Conservation (phyloP, 768 basidiomycete species). For the Rhodotorula toruloides region DNA sequence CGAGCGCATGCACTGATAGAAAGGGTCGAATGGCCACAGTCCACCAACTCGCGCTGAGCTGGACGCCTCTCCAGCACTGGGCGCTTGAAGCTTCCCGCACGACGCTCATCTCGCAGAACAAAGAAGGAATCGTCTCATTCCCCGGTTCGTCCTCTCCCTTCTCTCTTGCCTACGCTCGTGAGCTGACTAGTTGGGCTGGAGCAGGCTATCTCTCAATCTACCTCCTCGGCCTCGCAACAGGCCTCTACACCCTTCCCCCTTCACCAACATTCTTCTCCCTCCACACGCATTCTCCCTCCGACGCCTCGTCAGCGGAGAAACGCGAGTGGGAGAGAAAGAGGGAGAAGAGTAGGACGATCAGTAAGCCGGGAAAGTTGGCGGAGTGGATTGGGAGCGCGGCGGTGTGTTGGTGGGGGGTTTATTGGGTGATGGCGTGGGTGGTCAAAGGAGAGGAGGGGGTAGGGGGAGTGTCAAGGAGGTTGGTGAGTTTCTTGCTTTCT, state of each 20-base stretch:
- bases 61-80: conserved; percentile 58
- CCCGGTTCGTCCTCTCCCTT: conserved; percentile 52
- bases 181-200: not conserved
- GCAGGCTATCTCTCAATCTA: conserved; percentile 86
- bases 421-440: conserved; percentile 46
- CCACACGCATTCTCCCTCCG: not conserved
- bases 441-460: conserved; percentile 9
- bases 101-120: conserved; percentile 69
- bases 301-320: conserved; percentile 47
- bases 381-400: conserved; percentile 72
- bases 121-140: conserved; percentile 82
- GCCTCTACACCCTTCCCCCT: conserved; percentile 73
- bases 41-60: conserved; percentile 65
- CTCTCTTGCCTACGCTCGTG: not conserved
- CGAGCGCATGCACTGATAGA: too few species aligned
- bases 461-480: conserved; percentile 56
- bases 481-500: conserved; percentile 52
- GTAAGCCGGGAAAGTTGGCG: conserved; percentile 58
- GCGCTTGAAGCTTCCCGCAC: conserved; percentile 62
- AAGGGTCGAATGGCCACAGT: conserved; percentile 49
- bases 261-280: conserved; percentile 34
- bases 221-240: conserved; percentile 73
- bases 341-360: conserved; percentile 6
- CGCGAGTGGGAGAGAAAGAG: conserved; percentile 13
- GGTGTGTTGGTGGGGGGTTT: conserved; percentile 67